Conservation (phyloP, 1,284 basidiomycete genomes). For the Limonomyces culmigenus region DNA sequence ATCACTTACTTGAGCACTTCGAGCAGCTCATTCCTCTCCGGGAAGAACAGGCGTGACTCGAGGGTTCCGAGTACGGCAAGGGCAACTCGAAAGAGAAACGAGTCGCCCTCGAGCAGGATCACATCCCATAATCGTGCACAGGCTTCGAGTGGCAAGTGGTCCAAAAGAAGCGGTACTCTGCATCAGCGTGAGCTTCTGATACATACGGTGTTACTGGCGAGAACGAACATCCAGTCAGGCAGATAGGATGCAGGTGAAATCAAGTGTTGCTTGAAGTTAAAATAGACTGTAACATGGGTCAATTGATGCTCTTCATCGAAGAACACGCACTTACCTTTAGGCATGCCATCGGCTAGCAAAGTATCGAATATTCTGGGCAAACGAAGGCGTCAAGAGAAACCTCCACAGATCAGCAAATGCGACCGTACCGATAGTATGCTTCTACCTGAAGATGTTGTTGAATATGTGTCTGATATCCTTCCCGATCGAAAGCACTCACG, state of each 20-base stretch:
- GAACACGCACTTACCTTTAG: constrained; percentile 49
- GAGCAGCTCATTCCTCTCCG: constrained; percentile 58
- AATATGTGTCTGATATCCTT: background rate
- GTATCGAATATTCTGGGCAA: constrained; percentile 88
- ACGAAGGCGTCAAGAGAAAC: constrained; percentile 8
- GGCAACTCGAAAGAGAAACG: constrained; percentile 71
- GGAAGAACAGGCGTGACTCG: constrained; percentile 78
- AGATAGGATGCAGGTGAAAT: constrained; percentile 68
- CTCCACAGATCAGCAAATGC: constrained; percentile 1
- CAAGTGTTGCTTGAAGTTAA: constrained; percentile 89
- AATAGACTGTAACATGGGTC: constrained; percentile 45
- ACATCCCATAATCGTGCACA: constrained; percentile 86
- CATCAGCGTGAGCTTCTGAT: too few relatives aligned
- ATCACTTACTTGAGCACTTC: constrained; percentile 45
- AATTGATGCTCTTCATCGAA: background rate
- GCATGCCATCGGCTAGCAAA: constrained; percentile 82
- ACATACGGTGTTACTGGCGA: too few relatives aligned
- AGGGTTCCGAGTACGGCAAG: constrained; percentile 75
- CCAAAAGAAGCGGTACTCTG: constrained; percentile 65
- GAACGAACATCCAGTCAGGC: constrained; percentile 72
- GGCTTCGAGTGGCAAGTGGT: constrained; percentile 79
- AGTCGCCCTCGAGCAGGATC: constrained; percentile 72
- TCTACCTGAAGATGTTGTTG: constrained; percentile 1
- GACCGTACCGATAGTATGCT: constrained; percentile 24
- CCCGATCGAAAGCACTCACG: constrained; percentile 29